Evolutionary conservation across 805 yeast species (phyloP).

Genomic region (Ogataea trehalophila): DNA sequence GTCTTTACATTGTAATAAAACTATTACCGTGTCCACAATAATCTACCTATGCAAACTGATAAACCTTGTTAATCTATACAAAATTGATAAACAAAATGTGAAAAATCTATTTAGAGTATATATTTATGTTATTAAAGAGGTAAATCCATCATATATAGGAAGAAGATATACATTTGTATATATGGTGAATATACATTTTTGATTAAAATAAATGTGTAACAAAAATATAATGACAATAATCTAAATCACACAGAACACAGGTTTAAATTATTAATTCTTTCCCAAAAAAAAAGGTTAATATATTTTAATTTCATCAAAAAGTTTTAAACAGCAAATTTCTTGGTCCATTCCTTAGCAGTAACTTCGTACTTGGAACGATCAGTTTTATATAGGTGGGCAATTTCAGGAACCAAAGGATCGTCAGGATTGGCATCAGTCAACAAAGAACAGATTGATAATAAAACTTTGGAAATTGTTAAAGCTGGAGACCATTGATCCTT

Average conservation of each 20-base stretch:
- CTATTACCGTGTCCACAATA: too few relatives aligned
- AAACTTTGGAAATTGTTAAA: constrained; percentile 89
- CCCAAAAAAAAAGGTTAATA: not conserved
- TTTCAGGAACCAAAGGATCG: constrained; percentile 98
- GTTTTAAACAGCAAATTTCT: constrained; percentile 84
- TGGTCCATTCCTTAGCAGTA: constrained; percentile 97
- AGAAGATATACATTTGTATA: too few relatives aligned
- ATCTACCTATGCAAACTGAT: too few relatives aligned
- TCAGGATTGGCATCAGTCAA: constrained; percentile 98
- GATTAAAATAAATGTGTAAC: too few relatives aligned
- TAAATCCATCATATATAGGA: too few relatives aligned
- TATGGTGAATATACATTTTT: too few relatives aligned
- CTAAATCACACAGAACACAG: not conserved
- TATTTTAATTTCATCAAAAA: not conserved
- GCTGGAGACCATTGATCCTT: constrained; percentile 99
- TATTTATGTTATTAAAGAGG: too few relatives aligned
- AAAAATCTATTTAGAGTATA: too few relatives aligned
- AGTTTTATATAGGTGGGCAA: constrained; percentile 92
- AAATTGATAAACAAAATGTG: too few relatives aligned
- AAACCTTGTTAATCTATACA: too few relatives aligned
- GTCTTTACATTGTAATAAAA: too few relatives aligned
- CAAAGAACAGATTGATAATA: constrained; percentile 90
- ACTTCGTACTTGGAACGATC: constrained; percentile 93
- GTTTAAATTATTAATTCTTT: not conserved
- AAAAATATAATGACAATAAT: not conserved